Evolutionary conservation across 441 rosid species (phyloP).

Genomic region (Corymbia citriodora): DNA sequence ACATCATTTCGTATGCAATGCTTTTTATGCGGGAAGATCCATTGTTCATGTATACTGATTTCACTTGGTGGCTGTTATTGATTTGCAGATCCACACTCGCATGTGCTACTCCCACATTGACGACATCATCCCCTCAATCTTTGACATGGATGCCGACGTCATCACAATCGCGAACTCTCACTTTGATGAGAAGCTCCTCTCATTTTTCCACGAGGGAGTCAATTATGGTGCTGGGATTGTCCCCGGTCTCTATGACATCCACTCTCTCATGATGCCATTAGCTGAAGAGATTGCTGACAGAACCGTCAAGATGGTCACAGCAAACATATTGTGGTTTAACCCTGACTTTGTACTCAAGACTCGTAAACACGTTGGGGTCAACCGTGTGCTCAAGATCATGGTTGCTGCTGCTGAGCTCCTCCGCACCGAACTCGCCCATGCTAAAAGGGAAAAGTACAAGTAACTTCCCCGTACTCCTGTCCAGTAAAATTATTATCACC

Average conservation of each 20-base stretch:
- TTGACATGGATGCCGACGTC: background rate
- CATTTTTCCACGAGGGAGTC: background rate
- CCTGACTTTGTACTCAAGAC: constrained; percentile 1
- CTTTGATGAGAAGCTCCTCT: background rate
- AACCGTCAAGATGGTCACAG: background rate
- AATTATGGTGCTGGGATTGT: background rate
- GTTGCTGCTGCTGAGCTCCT: background rate
- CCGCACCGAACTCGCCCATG: background rate
- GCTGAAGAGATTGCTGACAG: background rate
- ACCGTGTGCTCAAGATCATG: background rate
- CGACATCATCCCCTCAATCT: background rate
- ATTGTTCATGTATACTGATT: background rate
- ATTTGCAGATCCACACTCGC: background rate
- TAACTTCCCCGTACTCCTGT: no score
- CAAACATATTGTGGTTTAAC: constrained; percentile 2
- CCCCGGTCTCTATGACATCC: background rate
- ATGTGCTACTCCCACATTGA: constrained; percentile 3
- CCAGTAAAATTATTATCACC: no score
- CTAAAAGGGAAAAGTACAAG: background rate
- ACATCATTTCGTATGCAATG: no score
- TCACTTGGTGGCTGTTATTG: background rate
- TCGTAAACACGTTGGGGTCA: background rate
- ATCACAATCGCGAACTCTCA: background rate
- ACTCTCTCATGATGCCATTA: background rate
- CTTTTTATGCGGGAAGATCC: accelerated